phyloP scores from a whole-genome alignment of 2,329 filamentous ascomycete genomes.

The Aureobasidium sp. region DNA sequence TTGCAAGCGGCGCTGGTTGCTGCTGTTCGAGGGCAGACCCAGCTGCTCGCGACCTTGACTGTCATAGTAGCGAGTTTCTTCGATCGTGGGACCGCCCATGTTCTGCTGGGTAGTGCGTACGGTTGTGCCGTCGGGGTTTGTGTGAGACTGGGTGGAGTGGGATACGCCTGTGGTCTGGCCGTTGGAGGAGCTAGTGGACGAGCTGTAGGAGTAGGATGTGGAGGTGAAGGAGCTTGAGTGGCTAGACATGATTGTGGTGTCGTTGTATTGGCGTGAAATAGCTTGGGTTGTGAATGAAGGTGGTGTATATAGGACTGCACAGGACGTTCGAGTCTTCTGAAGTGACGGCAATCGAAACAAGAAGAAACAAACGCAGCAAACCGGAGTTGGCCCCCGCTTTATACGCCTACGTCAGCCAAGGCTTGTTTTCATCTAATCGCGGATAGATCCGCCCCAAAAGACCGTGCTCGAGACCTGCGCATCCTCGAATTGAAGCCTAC shows the following conservation, averaged over 20 bases:
- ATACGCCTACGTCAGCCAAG: not conserved
- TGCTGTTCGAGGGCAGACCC: constrained; percentile 10
- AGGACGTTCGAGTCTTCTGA: not conserved
- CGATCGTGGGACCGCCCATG: constrained; percentile 24
- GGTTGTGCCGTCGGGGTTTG: constrained; percentile 22
- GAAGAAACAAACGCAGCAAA: not conserved
- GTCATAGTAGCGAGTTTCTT: constrained; percentile 27
- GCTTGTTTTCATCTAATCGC: not conserved
- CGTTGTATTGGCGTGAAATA: not conserved
- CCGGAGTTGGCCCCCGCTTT: not conserved
- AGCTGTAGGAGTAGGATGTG: constrained; percentile 21
- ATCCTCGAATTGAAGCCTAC: not conserved
- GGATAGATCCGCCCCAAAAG: not conserved
- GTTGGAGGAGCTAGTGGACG: constrained; percentile 20
- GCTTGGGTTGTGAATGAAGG: not conserved
- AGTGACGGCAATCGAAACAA: not conserved
- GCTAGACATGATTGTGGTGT: constrained; percentile 17
- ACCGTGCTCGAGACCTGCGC: not conserved
- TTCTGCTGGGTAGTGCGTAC: constrained; percentile 25
- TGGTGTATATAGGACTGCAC: no score
- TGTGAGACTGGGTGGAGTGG: constrained; percentile 21
- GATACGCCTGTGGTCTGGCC: constrained; percentile 22
- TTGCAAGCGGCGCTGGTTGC: constrained; percentile 12
- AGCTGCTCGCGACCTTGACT: constrained; percentile 25
- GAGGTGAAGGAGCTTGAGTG: constrained; percentile 11